Evolutionary conservation across 768 basidiomycete species (phyloP).

Genomic region (Mycena amicta): DNA sequence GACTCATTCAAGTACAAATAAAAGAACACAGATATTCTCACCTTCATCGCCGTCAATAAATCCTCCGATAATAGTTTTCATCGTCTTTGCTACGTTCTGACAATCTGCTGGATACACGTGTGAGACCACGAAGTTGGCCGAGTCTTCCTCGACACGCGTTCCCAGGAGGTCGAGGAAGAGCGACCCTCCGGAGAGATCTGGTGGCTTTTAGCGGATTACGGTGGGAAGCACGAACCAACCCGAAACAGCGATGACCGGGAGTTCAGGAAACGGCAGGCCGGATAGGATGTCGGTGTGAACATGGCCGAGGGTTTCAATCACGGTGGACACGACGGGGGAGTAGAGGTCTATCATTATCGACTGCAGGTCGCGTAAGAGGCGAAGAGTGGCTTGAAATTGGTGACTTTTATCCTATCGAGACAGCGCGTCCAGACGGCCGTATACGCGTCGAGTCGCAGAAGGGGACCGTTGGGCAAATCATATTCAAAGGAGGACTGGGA

Average conservation of each 20-base stretch:
- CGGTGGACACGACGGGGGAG: conserved; percentile 46
- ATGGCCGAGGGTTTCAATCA: conserved; percentile 44
- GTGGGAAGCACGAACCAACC: conserved; percentile 39
- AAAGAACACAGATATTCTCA: background rate
- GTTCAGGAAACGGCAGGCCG: conserved; percentile 60
- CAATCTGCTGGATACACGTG: conserved; percentile 66
- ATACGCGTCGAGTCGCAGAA: conserved; percentile 55
- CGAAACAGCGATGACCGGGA: conserved; percentile 60
- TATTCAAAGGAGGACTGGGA: background rate
- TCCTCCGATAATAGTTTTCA: conserved; percentile 57
- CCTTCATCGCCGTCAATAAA: conserved; percentile 44
- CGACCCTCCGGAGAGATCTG: conserved; percentile 49
- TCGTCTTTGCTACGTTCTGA: conserved; percentile 49
- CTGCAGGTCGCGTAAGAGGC: conserved; percentile 31
- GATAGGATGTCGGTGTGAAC: conserved; percentile 51
- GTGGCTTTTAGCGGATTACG: background rate
- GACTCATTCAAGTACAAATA: background rate
- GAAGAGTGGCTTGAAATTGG: background rate
- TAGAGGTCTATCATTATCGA: conserved; percentile 50
- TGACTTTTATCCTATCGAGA: conserved; percentile 56
- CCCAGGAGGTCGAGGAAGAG: conserved; percentile 50
- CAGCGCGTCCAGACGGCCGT: conserved; percentile 61
- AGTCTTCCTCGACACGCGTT: conserved; percentile 37
- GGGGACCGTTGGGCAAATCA: conserved; percentile 43
- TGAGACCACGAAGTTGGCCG: conserved; percentile 32